phyloP scores from a whole-genome alignment of 768 basidiomycete genomes.

The Lactarius psammicola region DNA sequence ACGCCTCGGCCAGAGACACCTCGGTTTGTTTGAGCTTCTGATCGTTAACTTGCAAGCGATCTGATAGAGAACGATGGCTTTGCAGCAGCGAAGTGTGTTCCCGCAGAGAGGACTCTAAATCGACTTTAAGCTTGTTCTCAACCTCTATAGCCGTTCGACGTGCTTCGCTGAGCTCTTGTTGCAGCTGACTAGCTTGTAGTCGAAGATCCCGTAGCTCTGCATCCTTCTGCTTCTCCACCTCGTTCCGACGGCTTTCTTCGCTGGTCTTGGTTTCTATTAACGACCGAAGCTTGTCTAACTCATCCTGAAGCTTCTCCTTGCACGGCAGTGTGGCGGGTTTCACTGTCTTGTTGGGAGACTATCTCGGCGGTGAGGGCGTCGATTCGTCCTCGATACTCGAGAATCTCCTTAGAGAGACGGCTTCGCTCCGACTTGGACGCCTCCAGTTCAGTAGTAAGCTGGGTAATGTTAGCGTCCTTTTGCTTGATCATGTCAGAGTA shows the following conservation, averaged over 20 bases:
- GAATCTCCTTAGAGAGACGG: slow-evolving; percentile 54
- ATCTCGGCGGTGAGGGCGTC: slow-evolving; percentile 64
- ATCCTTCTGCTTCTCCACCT: slow-evolving; percentile 87
- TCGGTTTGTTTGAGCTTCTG: slow-evolving; percentile 51
- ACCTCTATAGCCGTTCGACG: slow-evolving; percentile 59
- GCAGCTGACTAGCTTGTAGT: slow-evolving; percentile 55
- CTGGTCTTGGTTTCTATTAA: slow-evolving; percentile 81
- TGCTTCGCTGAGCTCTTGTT: slow-evolving; percentile 64
- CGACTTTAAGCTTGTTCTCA: slow-evolving; percentile 72
- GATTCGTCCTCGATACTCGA: slow-evolving; percentile 67
- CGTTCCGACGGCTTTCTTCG: slow-evolving; percentile 79
- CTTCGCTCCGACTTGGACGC: slow-evolving; percentile 54
- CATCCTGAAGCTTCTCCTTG: slow-evolving; percentile 69
- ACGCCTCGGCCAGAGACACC: slow-evolving; percentile 51
- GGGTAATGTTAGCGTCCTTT: slow-evolving; percentile 69
- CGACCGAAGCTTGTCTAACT: slow-evolving; percentile 84
- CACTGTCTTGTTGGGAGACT: slow-evolving; percentile 55
- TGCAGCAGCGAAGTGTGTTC: slow-evolving; percentile 60
- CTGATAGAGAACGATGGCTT: slow-evolving; percentile 63
- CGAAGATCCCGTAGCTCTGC: slow-evolving; percentile 76
- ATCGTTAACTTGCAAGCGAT: slow-evolving; percentile 54
- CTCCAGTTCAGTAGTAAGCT: slow-evolving; percentile 53
- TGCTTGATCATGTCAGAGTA: slow-evolving; percentile 71
- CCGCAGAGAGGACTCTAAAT: slow-evolving; percentile 61
- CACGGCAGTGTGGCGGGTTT: slow-evolving; percentile 44